Base-by-base conservation (phyloP, 768 basidiomycete genomes). In the Agaricus sinodeliciosus region DNA sequence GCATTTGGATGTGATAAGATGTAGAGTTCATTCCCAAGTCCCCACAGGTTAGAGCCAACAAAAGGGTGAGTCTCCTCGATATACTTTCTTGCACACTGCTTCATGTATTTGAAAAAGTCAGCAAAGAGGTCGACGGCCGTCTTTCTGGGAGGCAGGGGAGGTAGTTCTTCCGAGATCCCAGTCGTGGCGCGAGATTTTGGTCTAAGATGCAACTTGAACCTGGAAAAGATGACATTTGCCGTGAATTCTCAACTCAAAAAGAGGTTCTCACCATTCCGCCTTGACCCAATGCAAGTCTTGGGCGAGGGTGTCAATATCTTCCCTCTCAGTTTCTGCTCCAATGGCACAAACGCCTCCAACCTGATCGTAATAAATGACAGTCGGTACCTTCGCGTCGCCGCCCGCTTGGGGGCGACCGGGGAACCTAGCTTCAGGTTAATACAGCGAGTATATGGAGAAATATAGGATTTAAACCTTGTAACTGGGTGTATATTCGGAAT, bases 1-100 rank as follows among this genome's bases (percentile, higher is more conserved):
- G 73, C 79, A 55, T 80, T 80, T 9, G 79, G 79, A 54, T 79
- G 79, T 3, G 70, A 69, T 40, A 77, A 58, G 39, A 77, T 67
- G 48, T 72, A 75, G 34, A 73, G 67, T 4, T 70, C 66, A 15
- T 67, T 65, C 42, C 58, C 47, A 2, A 49, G 31, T 26, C n/a
- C 34, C 62, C n/a, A 55, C 22, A 54, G 67, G 67, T 31, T 43
- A 2, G 68, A 64, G 67, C 58, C 71, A 55, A 9, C 62, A 11
- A 70, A 72, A 37, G 60, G 64, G 40, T 74, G 69, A 5, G 67
- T 64, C 41, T 75, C 70, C 46, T 67, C 60, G 41, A 77, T 69
- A 46, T 70, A 77, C 1, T 55, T 65, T 55, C 48, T 58, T 2
- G 73, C 59, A 36, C 72, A 72, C 37, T 60, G 54, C 42, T 70